phyloP scores from a whole-genome alignment of 2,329 filamentous ascomycete genomes.

The Xylariales sp. region DNA sequence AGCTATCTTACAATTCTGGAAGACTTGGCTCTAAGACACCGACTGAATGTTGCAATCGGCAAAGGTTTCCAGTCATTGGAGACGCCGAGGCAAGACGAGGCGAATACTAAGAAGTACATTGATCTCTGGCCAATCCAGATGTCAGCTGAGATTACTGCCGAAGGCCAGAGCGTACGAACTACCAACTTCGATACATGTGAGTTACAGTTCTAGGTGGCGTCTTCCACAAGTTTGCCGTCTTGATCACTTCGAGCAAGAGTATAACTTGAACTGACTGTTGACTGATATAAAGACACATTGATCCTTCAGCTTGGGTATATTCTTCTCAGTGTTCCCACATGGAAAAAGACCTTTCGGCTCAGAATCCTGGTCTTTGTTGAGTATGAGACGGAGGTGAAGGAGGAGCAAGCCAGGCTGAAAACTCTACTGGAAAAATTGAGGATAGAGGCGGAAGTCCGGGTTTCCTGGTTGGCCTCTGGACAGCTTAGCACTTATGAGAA shows the following conservation, averaged over 20 bases:
- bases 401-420: slow-evolving; percentile 68
- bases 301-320: slow-evolving; percentile 85
- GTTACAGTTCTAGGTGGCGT: too few species aligned
- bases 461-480: slow-evolving; percentile 78
- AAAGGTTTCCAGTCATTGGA: slow-evolving; percentile 76
- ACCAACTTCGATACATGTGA: slow-evolving; percentile 89
- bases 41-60: slow-evolving; percentile 79
- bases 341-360: slow-evolving; percentile 68
- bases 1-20: slow-evolving; percentile 81
- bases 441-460: slow-evolving; percentile 73
- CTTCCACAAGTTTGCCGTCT: not conserved
- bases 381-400: slow-evolving; percentile 77
- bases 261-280: slow-evolving; percentile 11
- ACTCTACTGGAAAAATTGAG: slow-evolving; percentile 74
- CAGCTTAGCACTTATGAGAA: slow-evolving; percentile 67
- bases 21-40: slow-evolving; percentile 70
- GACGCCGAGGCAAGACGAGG: slow-evolving; percentile 56
- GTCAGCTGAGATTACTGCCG: slow-evolving; percentile 73
- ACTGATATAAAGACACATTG: slow-evolving; percentile 53
- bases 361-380: slow-evolving; percentile 85
- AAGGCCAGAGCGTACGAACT: slow-evolving; percentile 65
- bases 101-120: slow-evolving; percentile 69
- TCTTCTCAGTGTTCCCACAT: slow-evolving; percentile 72
- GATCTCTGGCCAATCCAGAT: slow-evolving; percentile 93
- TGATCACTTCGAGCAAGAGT: not conserved